A percentile compares a stretch with the other conserved stretches of the same genome.
Conservation (phyloP, 1,284 basidiomycete species). For the Peniophora sp. region DNA sequence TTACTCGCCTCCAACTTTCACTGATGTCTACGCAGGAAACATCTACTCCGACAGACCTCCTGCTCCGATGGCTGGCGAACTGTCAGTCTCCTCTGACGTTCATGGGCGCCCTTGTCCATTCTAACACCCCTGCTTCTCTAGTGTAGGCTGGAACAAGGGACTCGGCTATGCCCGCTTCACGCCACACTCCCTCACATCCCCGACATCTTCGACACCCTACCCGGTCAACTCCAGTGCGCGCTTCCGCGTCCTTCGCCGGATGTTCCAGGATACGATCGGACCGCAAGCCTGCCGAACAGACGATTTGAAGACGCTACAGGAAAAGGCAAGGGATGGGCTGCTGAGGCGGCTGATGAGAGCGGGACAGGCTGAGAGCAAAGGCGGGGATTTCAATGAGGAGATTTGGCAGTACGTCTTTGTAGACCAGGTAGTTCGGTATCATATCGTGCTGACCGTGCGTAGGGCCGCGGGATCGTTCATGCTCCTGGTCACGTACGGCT, state of each 20-base stretch:
- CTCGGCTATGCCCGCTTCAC: constrained; percentile 26
- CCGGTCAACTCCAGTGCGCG: constrained; percentile 26
- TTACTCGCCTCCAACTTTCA: not conserved
- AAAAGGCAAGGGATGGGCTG: constrained; percentile 23
- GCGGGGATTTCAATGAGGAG: constrained; percentile 19
- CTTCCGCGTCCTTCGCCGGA: constrained; percentile 30
- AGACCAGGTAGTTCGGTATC: no score
- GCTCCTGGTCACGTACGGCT: constrained; percentile 31
- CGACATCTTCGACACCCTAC: not conserved
- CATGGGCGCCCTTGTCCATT: no score
- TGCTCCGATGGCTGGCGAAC: constrained; percentile 33
- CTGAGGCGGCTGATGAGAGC: constrained; percentile 23
- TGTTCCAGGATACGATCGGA: constrained; percentile 32
- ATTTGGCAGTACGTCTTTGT: constrained; percentile 21
- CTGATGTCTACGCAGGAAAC: constrained; percentile 13
- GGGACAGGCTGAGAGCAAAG: constrained; percentile 3
- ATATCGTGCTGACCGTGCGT: no score
- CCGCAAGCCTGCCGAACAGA: constrained; percentile 21
- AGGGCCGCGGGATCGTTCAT: constrained; percentile 30
- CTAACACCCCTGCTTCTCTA: no score
- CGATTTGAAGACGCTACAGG: constrained; percentile 20
- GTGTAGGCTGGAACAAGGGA: constrained; percentile 34
- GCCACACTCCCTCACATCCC: not conserved
- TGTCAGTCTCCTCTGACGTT: no score
- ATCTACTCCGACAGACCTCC: constrained; percentile 34